phyloP scores from a whole-genome alignment of 1,284 basidiomycete species.

The Malassezia sp. region DNA sequence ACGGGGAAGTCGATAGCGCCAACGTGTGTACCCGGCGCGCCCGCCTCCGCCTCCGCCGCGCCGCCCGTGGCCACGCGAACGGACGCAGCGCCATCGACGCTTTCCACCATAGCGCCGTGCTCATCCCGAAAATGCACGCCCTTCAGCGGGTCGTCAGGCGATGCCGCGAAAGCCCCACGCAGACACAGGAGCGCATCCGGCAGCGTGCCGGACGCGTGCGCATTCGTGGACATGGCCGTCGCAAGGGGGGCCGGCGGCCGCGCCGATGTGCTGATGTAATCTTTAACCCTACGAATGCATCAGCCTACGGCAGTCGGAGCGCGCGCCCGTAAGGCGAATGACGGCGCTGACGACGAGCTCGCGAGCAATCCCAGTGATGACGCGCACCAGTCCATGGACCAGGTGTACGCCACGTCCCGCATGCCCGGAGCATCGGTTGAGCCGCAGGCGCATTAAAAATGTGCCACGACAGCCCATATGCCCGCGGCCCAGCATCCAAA shows the following conservation, averaged over 20 bases:
- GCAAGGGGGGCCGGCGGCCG: background rate
- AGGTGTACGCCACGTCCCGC: slow-evolving; percentile 4
- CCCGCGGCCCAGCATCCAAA: slow-evolving; percentile 14
- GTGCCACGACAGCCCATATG: slow-evolving; percentile 15
- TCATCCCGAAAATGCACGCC: background rate
- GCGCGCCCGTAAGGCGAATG: slow-evolving; percentile 6
- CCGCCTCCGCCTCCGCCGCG: background rate
- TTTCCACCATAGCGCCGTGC: background rate
- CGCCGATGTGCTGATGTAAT: background rate
- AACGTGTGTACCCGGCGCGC: slow-evolving; percentile 6
- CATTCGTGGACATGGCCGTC: background rate
- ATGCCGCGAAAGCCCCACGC: slow-evolving; percentile 1
- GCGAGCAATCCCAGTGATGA: slow-evolving; percentile 1
- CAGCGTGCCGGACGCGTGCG: background rate
- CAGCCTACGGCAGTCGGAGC: slow-evolving; percentile 15
- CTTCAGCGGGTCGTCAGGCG: slow-evolving; percentile 3
- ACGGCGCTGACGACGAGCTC: slow-evolving; percentile 14
- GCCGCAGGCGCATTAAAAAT: slow-evolving; percentile 20
- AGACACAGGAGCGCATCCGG: slow-evolving; percentile 8
- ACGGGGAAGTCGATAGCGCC: slow-evolving; percentile 5
- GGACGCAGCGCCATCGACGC: background rate
- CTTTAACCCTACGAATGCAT: background rate
- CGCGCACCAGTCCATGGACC: background rate
- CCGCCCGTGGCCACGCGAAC: background rate
- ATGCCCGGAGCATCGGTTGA: slow-evolving; percentile 9